Evolutionary conservation across 129 eudicot genomes (phyloP).

Genomic region (Arctium minus): DNA sequence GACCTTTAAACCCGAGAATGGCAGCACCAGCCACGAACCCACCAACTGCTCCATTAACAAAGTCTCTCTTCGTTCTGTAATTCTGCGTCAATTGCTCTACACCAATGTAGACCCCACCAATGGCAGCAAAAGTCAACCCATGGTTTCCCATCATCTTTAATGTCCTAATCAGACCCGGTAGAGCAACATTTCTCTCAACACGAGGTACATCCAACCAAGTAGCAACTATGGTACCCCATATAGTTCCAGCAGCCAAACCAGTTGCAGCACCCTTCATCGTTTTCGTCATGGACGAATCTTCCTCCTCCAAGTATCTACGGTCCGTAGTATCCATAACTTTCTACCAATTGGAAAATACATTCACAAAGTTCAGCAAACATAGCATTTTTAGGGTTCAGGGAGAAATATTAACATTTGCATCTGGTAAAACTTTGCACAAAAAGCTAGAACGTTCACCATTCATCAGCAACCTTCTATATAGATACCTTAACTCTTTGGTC

Average conservation of each 20-base stretch:
- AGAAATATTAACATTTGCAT: neutral
- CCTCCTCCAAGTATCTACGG: conserved; percentile 74
- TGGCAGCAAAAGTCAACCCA: conserved; percentile 90
- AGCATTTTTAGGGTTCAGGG: neutral
- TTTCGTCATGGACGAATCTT: conserved; percentile 60
- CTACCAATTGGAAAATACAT: neutral
- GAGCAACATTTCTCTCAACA: conserved; percentile 86
- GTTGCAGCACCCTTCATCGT: conserved; percentile 68
- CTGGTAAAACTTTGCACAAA: neutral
- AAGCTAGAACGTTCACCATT: neutral
- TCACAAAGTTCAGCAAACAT: conserved; percentile 9
- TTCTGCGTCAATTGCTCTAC: conserved; percentile 84
- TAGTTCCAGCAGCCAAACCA: conserved; percentile 87
- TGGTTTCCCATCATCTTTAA: conserved; percentile 92
- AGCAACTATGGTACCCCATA: conserved; percentile 91
- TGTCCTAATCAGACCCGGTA: conserved; percentile 82
- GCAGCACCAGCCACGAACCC: conserved; percentile 95
- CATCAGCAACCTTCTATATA: neutral
- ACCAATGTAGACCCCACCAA: conserved; percentile 90
- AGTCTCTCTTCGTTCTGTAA: conserved; percentile 75
- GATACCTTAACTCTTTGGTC: neutral
- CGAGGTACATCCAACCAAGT: conserved; percentile 98
- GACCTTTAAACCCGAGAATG: conserved; percentile 78
- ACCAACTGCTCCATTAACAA: conserved; percentile 93
- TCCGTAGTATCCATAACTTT: conserved; percentile 63